Percentiles rank a stretch among this genome's conserved stretches.
phyloP scores from a whole-genome alignment of 352 stramenopile species.

The Globisporangium spinosum region DNA sequence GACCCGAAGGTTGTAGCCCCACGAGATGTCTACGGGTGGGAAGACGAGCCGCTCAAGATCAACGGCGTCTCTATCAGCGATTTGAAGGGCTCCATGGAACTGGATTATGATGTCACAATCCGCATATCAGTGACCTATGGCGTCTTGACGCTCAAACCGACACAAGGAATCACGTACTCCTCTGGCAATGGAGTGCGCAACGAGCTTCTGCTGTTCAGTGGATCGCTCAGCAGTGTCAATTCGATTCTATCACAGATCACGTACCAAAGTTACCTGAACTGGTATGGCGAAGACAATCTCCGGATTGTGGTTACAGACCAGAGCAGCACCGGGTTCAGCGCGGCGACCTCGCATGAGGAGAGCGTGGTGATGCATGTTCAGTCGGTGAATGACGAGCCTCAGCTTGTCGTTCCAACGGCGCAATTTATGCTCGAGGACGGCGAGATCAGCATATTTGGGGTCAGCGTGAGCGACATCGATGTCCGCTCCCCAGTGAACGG shows the following conservation, averaged over 20 bases:
- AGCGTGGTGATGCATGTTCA: constrained; percentile 34
- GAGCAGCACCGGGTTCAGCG: constrained; percentile 54
- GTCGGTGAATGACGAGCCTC: constrained; percentile 63
- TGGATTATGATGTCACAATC: constrained; percentile 63
- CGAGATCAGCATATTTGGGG: constrained; percentile 60
- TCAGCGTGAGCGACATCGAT: constrained; percentile 60
- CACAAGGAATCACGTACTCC: constrained; percentile 56
- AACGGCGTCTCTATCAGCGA: constrained; percentile 42
- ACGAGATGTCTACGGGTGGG: constrained; percentile 28
- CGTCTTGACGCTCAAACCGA: constrained; percentile 46
- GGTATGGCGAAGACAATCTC: constrained; percentile 65
- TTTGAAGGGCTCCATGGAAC: constrained; percentile 38
- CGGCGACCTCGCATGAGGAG: constrained; percentile 32
- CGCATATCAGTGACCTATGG: constrained; percentile 54
- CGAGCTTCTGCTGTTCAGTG: constrained; percentile 64
- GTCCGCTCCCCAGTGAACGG: constrained; percentile 27
- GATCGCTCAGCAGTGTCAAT: constrained; percentile 58
- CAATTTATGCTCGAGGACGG: constrained; percentile 60
- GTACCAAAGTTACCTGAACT: constrained; percentile 67
- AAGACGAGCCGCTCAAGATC: constrained; percentile 51
- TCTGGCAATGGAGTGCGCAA: constrained; percentile 44
- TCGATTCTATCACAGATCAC: constrained; percentile 36
- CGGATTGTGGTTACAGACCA: constrained; percentile 55
- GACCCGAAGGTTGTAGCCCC: constrained; percentile 49
- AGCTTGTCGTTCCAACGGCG: constrained; percentile 43